phyloP scores from a whole-genome alignment of 257 asterid genomes.

The Scutellaria galericulata region DNA sequence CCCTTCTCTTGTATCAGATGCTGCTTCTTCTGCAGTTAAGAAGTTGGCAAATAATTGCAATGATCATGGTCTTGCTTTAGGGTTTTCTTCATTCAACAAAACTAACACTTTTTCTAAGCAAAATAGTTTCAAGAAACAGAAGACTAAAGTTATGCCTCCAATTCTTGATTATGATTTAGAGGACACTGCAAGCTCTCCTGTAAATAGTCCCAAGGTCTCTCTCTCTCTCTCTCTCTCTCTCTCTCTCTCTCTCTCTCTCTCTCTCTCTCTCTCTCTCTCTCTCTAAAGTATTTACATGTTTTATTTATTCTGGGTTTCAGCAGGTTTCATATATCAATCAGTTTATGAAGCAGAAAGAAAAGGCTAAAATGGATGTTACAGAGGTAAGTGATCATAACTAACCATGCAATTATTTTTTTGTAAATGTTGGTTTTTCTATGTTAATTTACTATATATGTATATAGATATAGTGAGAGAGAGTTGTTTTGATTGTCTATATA shows the following conservation, averaged over 20 bases:
- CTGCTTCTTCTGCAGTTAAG: constrained; percentile 57
- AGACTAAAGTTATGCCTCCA: constrained; percentile 33
- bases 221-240: not conserved
- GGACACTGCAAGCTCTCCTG: constrained; percentile 88
- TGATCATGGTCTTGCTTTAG: not conserved
- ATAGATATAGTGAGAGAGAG: not conserved
- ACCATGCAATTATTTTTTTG: too few species aligned
- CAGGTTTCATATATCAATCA: constrained; percentile 58
- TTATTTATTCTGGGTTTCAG: not conserved
- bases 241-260: not conserved
- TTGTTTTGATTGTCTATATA: too few species aligned
- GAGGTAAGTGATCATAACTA: constrained; percentile 39
- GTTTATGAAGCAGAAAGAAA: constrained; percentile 46
- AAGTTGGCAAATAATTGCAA: constrained; percentile 25
- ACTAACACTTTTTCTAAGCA: constrained; percentile 28
- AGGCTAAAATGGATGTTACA: constrained; percentile 39
- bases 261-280: not conserved
- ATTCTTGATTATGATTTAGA: constrained; percentile 55
- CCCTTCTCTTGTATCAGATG: constrained; percentile 67
- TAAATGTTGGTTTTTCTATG: too few species aligned
- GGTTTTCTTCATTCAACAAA: constrained; percentile 10
- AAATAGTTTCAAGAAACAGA: constrained; percentile 58
- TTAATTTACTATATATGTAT: not conserved
- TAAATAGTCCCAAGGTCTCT: constrained; percentile 71
- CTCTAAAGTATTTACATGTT: too few species aligned